Percentiles rank a stretch among this genome's conserved stretches.
Conservation (phyloP, 2,329 filamentous ascomycete genomes). For the Ramichloridium luteum region DNA sequence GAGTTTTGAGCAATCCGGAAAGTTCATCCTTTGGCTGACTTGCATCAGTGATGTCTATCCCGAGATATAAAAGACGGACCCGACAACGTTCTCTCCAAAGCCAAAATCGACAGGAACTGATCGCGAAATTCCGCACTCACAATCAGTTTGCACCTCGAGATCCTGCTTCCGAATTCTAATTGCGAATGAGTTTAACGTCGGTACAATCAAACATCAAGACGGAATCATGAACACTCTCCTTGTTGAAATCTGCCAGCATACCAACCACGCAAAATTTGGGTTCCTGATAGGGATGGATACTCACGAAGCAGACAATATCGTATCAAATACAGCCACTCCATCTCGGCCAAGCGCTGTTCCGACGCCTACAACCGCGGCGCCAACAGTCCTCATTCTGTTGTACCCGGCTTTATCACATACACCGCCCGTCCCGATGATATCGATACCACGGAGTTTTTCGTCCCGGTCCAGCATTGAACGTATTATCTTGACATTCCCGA, state of each 20-base stretch:
- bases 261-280: background rate
- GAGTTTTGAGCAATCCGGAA: slow-evolving; percentile 14
- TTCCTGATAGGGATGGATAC: slow-evolving; percentile 1
- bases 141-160: too few relatives aligned
- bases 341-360: slow-evolving; percentile 56
- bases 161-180: too few relatives aligned
- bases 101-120: too few relatives aligned
- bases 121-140: too few relatives aligned
- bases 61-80: slow-evolving; percentile 17
- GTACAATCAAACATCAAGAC: too few relatives aligned
- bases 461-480: slow-evolving; percentile 44
- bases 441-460: slow-evolving; percentile 40
- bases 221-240: too few relatives aligned
- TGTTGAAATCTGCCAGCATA: too few relatives aligned
- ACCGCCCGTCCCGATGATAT: slow-evolving; percentile 60
- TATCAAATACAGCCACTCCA: slow-evolving; percentile 50
- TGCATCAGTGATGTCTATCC: slow-evolving; percentile 21
- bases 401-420: slow-evolving; percentile 53
- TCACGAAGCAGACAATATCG: slow-evolving; percentile 32
- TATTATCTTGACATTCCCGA: slow-evolving; percentile 66
- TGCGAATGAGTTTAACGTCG: too few relatives aligned
- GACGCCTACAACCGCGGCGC: slow-evolving; percentile 54
- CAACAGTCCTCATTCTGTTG: slow-evolving; percentile 52
- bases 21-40: slow-evolving; percentile 8
- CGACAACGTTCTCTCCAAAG: too few relatives aligned